Percentiles rank a stretch among this genome's conserved stretches.
phyloP scores from a whole-genome alignment of 768 basidiomycete genomes.

The Lactarius deliciosus region DNA sequence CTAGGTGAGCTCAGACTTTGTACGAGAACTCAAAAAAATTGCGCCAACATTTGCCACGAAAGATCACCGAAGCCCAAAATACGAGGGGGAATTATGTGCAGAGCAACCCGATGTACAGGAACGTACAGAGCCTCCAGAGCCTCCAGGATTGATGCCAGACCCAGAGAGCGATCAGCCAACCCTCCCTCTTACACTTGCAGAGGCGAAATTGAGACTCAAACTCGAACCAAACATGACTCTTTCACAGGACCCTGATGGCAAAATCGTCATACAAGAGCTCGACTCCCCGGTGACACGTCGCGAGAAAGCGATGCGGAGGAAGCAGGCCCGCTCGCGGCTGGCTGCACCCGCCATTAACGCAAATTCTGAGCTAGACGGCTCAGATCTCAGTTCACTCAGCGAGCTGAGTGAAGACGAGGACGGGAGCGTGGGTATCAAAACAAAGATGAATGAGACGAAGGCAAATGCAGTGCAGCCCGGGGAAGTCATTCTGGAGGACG shows the following conservation, averaged over 20 bases:
- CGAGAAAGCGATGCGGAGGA: constrained; percentile 52
- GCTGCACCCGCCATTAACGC: constrained; percentile 22
- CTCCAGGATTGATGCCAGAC: not conserved
- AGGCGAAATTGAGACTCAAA: constrained; percentile 15
- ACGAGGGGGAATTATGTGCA: not conserved
- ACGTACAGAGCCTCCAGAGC: not conserved
- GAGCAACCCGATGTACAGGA: not conserved
- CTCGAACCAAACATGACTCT: constrained; percentile 29
- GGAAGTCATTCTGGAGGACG: constrained; percentile 38
- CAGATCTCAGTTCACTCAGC: constrained; percentile 29
- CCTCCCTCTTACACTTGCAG: constrained; percentile 14
- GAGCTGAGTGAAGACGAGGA: constrained; percentile 26
- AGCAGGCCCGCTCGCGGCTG: constrained; percentile 31
- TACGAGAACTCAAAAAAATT: not conserved
- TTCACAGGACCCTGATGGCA: constrained; percentile 43
- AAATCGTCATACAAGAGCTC: constrained; percentile 65
- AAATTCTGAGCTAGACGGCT: constrained; percentile 14
- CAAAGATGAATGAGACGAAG: constrained; percentile 19
- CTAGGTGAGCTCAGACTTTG: constrained; percentile 3
- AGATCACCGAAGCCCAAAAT: constrained; percentile 2
- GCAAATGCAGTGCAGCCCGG: constrained; percentile 33
- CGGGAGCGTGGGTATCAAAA: constrained; percentile 10
- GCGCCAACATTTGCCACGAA: not conserved
- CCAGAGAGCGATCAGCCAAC: constrained; percentile 6
- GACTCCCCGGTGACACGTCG: constrained; percentile 69